A percentile compares a stretch with the other conserved stretches of the same genome.
These are phyloP conservation scores for Circinella minor DNA, from an alignment of 371 early-diverging fungal species.

Conservation along the genomic window DNA sequence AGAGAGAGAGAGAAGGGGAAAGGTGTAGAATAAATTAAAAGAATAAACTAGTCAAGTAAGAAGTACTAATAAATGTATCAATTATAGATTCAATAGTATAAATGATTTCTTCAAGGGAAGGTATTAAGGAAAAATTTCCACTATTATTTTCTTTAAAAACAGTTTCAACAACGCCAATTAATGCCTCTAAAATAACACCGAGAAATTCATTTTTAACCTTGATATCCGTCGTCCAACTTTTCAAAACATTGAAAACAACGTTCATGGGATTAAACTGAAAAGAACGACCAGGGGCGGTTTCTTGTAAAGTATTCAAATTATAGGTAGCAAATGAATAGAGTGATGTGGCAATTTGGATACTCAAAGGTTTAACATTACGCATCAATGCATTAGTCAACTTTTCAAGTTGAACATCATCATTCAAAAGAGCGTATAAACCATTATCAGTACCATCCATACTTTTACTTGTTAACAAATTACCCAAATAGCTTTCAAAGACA, in stretches of 20 bases:
- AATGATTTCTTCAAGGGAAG: neutral
- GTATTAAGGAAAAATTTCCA: neutral
- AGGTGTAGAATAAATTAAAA: neutral
- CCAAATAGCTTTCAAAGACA: neutral
- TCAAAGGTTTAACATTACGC: neutral
- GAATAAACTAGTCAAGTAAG: neutral
- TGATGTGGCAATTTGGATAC: neutral
- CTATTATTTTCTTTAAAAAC: neutral
- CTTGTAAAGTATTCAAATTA: neutral
- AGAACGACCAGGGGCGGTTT: neutral
- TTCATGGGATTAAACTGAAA: neutral
- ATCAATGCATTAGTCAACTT: neutral
- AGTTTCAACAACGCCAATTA: neutral
- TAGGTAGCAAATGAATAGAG: neutral
- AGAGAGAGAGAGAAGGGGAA: too few species aligned
- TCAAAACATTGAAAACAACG: neutral
- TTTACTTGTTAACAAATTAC: neutral
- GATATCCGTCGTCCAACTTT: neutral
- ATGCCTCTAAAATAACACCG: neutral
- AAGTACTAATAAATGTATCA: neutral
- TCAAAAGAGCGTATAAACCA: neutral
- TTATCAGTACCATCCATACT: neutral
- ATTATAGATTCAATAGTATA: neutral
- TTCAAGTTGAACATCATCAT: neutral
- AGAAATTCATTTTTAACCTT: neutral